Base-by-base conservation (phyloP, 2,329 filamentous ascomycete genomes). In the Thielaviopsis musarum region DNA sequence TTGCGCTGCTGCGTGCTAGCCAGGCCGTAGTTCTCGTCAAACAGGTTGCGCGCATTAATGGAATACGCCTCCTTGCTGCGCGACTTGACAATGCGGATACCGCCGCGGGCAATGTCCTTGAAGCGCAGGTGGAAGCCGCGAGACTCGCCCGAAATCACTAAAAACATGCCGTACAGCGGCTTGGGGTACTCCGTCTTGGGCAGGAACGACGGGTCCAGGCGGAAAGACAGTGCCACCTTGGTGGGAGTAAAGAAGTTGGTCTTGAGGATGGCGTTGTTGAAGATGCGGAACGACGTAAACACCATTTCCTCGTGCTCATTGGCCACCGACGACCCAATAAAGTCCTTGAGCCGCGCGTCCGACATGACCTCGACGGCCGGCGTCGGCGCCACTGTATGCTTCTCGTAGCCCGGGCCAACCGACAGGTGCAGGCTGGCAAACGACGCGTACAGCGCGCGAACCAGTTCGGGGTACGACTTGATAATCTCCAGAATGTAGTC, bases 401-500 rank as follows among this genome's bases (percentile, higher is more conserved):
- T 73, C 64, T 79, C 74, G 57, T 74, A 76, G 24, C 76, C 80
- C 53, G 74, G 68, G 7, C 75, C 76, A 55, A 77, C 73, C 56
- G 73, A 75, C 56, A 83, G 87, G 72, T 98, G 93, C 2, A 88
- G 82, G 68, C 81, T 89, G 63, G 93, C 93, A 70, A 98, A 98
- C 0, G 89, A 85, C 54, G 95, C 80, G 71, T 98, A 98, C 59
- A 97, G 75, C 24, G 85, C 83, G 64, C 91, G 86, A 59, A 98
- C 85, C 24, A 98, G 80, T 34, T 84, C 82, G 0, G 93, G 91
- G 70, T 97, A 93, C 56, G 85, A 85, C 69, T 85, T 84, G 73
- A 98, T 95, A 70, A 98, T 97, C 73, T 98, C 91, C 28, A 91
- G 83, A 66, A 98, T 97, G 75, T 98, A 98, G 68, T 96, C 91